These are phyloP conservation scores for Tilletia walkeri DNA, from an alignment of 1,284 basidiomycete species.

Conservation along the genomic window DNA sequence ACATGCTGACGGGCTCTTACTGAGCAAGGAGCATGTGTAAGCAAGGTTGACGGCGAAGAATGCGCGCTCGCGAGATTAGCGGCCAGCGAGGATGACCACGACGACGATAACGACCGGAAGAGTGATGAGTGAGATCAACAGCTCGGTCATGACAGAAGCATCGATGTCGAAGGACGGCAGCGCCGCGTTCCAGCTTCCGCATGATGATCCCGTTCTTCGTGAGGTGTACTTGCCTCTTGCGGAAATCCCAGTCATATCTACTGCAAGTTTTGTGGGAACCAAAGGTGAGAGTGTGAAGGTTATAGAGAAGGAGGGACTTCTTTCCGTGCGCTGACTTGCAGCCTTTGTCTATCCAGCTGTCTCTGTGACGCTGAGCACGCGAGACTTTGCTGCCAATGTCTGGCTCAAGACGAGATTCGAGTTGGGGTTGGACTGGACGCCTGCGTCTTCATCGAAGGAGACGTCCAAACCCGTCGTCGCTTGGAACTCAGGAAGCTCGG, in stretches of 20 bases:
- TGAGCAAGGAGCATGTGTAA: too few species aligned
- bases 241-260: background rate
- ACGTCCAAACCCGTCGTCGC: background rate
- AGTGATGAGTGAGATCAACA: background rate
- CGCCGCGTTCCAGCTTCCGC: background rate
- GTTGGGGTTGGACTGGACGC: background rate
- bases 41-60: too few species aligned
- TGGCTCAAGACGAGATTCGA: constrained; percentile 13
- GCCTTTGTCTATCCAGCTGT: background rate
- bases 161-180: background rate
- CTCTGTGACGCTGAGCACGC: constrained; percentile 3
- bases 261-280: background rate
- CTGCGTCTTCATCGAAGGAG: background rate
- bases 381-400: background rate
- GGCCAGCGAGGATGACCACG: too few species aligned
- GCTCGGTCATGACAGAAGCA: too few species aligned
- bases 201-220: background rate
- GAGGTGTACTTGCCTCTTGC: constrained; percentile 13
- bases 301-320: background rate
- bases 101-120: too few species aligned
- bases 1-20: too few species aligned
- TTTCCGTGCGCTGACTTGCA: background rate
- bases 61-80: too few species aligned
- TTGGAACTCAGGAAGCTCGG: background rate
- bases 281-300: background rate